Evolutionary conservation across 176 grass and related monocot genomes (phyloP), one percentile per base, ranked within the genome.

Genomic region (Saccharum officinarum): DNA sequence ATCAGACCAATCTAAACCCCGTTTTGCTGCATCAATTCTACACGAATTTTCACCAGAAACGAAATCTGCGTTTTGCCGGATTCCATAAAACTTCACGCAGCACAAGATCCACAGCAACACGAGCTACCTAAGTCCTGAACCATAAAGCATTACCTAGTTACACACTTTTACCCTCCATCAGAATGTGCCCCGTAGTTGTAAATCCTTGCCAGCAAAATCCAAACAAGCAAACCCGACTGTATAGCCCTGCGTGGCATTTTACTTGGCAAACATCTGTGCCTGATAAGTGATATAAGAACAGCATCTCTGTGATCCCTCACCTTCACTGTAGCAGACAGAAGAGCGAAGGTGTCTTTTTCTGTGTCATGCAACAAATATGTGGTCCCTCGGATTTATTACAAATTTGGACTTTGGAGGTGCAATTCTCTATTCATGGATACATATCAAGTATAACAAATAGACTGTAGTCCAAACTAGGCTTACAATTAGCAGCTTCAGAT

Each of bases 401-500:
- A 57, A 76, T 61, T 31, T 69, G 3, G 42, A 36, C 3, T 62
- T 66, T 66, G 23, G 28, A 66, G 42, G 16, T 16, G 11, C 8
- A 38, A 17, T 73, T 69, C 5, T 76, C 4, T 5, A 45, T 60
- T 60, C 18, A 80, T 22, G 9, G 6, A 31, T 18, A 31, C 41
- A 11, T 63, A 40, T n/a, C 6, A n/a, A 81, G 22, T 15, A 64
- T 64, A 79, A 85, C 38, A 73, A 40, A 76, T 12, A 47, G 47
- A 42, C 8, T 47, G 28, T 15, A 9, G 33, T 31, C 36, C 18
- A 39, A 86, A 46, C 14, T 20, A 30, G 22, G 17, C 10, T 47
- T 83, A 47, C 68, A 73, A 61, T 60, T 67, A 87, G 59, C 67
- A 71, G 47, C 11, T 72, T 70, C 30, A 41, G 30, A 80, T 50